A percentile compares a stretch with the other conserved stretches of the same genome.
Conservation (phyloP, 75 land plant genomes). For the Cupressus sempervirens region DNA sequence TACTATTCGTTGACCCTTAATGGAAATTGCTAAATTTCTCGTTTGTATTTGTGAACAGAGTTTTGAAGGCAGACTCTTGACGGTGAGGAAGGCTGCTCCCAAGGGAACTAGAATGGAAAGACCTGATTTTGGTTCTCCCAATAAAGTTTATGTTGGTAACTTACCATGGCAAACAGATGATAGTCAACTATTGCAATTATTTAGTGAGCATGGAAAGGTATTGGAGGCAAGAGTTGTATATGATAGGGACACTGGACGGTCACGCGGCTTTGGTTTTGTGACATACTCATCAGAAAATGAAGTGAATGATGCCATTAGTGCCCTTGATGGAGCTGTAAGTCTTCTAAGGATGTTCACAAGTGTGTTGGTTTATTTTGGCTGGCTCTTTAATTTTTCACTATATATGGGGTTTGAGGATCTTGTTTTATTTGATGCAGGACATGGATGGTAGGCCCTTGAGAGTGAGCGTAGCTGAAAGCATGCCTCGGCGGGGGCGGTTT, state of each 20-base stretch:
- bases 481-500: slow-evolving; percentile 36
- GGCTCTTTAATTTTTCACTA: not conserved
- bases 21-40: not conserved
- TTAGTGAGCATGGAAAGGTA: slow-evolving; percentile 86
- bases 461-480: slow-evolving; percentile 71
- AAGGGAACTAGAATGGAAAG: slow-evolving; percentile 41
- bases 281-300: slow-evolving; percentile 59
- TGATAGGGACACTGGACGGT: slow-evolving; percentile 82
- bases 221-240: slow-evolving; percentile 68
- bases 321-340: slow-evolving; percentile 61
- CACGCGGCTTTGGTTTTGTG: slow-evolving; percentile 94
- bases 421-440: slow-evolving; percentile 33
- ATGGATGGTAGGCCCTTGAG: slow-evolving; percentile 68
- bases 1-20: not conserved
- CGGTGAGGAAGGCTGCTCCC: slow-evolving; percentile 65
- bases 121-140: slow-evolving; percentile 18
- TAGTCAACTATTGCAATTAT: slow-evolving; percentile 51
- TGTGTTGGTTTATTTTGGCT: not conserved
- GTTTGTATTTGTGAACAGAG: slow-evolving; percentile 32
- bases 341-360: not conserved
- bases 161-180: slow-evolving; percentile 83
- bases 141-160: slow-evolving; percentile 79
- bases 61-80: slow-evolving; percentile 46
- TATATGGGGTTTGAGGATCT: not conserved
- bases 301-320: slow-evolving; percentile 66